Evolutionary conservation across 345 rosid genomes (phyloP), one percentile per base, ranked within the genome.

Genomic region (Punica granatum): DNA sequence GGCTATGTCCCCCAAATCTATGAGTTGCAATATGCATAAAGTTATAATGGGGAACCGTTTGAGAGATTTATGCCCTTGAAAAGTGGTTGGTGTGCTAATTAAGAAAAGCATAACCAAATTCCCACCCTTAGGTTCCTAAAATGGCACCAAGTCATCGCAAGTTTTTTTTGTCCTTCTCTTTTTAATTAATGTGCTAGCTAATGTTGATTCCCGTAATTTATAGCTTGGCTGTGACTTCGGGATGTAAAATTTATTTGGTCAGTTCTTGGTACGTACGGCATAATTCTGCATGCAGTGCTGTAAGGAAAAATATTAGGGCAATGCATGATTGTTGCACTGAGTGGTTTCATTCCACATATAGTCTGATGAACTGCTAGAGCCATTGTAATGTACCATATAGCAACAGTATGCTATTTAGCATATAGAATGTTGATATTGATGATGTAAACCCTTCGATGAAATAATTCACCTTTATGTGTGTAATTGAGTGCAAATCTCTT

Each of bases 41-140:
- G 82, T 73, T 72, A 60, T 72, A 76, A 78, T 56, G 34, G 61
- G 72, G 81, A 82, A 84, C 82, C 68, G 67, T 53, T 65, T 73
- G 73, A 75, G 76, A 75, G 75, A 78, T 78, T 78, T 71, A 73
- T 51, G 79, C 70, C 69, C 70, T 44, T 35, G 41, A 53, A 64
- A 72, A 76, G 34, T 56, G 32, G 61, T 56, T 30, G 34, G 30
- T 14, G 15, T 56, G 34, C 34, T 56, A 26, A 30, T 26, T 56
- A 4, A 51, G 25, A 33, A 56, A 30, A 30, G 32, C 19, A 13
- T 56, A 26, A 15, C 15, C 34, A 23, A 51, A n/a, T 51, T 21
- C 56, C 26, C 56, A 49, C 11, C 33, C 14, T 26, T 54, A 21
- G 60, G 9, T 19, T 19, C 30, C 30, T 6, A 10, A 25, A 28